Conservation (phyloP, 2,329 filamentous ascomycete species). For the Chrysoporthe austroafricana region DNA sequence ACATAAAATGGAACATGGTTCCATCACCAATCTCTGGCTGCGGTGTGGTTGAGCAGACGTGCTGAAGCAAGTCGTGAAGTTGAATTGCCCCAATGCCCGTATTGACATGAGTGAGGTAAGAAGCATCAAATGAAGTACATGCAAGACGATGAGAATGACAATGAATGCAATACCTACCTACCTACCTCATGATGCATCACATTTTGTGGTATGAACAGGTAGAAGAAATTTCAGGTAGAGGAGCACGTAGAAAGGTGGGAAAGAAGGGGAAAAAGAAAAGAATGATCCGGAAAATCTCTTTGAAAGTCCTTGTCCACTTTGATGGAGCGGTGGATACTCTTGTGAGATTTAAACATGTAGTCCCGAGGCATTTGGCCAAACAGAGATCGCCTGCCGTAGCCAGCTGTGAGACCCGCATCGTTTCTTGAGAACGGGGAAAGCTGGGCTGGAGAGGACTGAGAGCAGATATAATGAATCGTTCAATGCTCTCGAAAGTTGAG, state of each 20-base stretch:
- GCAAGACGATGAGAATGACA: not conserved
- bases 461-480: not conserved
- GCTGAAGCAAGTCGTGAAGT: not conserved
- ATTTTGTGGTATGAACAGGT: not conserved
- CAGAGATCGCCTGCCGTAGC: not conserved
- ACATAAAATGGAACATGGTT: slow-evolving; percentile 38
- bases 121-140: not conserved
- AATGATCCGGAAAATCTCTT: slow-evolving; percentile 21
- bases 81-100: not conserved
- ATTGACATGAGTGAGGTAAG: not conserved
- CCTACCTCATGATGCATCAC: not conserved
- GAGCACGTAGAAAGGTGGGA: not conserved
- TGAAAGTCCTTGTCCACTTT: slow-evolving; percentile 25
- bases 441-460: not conserved
- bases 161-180: not conserved
- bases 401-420: not conserved
- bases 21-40: slow-evolving; percentile 32
- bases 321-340: slow-evolving; percentile 29
- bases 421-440: not conserved
- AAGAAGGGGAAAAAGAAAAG: slow-evolving; percentile 1
- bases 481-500: not conserved
- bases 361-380: slow-evolving; percentile 2
- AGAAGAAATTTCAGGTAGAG: not conserved
- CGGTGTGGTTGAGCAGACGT: not conserved
- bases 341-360: slow-evolving; percentile 17